Evolutionary conservation across 805 yeast genomes (phyloP).

Genomic region (Nematodospora valgi): DNA sequence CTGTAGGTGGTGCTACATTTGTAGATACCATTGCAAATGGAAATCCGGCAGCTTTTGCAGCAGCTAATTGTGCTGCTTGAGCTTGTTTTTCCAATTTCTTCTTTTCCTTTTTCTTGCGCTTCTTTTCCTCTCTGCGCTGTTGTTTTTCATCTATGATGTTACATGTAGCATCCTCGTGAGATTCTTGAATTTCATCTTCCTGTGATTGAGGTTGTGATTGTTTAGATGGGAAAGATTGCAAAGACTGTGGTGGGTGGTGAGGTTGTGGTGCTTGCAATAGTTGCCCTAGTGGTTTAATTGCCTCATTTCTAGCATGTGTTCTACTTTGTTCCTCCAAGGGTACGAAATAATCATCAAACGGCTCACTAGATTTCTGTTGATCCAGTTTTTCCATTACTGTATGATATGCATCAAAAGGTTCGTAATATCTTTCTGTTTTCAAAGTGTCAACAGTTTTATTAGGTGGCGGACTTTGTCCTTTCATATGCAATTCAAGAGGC

Average conservation of each 20-base stretch:
- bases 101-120: conserved; percentile 9
- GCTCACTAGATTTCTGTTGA: conserved; percentile 13
- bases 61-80: conserved; percentile 12
- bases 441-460: not conserved
- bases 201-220: not conserved
- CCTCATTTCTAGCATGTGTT: not conserved
- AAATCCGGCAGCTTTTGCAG: conserved; percentile 13
- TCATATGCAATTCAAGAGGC: too few relatives aligned
- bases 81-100: conserved; percentile 9
- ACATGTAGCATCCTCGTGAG: conserved; percentile 59
- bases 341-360: conserved; percentile 22
- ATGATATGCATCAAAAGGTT: conserved; percentile 24
- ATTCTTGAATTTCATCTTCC: conserved; percentile 47
- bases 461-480: not conserved
- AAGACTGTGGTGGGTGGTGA: too few relatives aligned
- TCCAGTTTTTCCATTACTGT: conserved; percentile 14
- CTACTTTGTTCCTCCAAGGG: not conserved
- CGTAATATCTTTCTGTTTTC: conserved; percentile 8
- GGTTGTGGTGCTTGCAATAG: not conserved
- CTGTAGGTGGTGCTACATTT: conserved; percentile 9
- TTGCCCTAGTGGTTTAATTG: not conserved
- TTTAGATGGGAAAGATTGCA: too few relatives aligned
- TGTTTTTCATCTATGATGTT: conserved; percentile 61
- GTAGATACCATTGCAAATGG: conserved; percentile 9
- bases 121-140: conserved; percentile 1